Percentiles rank a stretch among this genome's conserved stretches.
Evolutionary conservation across 1,284 basidiomycete genomes (phyloP).

Genomic region (Cryptococcus depauperatus): DNA sequence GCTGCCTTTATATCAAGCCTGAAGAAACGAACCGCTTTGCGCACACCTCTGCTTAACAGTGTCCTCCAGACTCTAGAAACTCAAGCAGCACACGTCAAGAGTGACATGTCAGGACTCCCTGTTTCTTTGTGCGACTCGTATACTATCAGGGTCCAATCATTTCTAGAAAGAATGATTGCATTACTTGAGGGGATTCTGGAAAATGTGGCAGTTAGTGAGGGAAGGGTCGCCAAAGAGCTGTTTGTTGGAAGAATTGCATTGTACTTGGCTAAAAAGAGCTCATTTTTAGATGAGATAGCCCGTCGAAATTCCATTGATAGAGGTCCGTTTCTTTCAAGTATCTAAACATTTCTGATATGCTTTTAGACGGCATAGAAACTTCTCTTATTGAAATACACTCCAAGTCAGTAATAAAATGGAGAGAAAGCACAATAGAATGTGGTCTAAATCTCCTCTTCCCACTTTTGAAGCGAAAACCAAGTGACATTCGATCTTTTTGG

Average conservation of each 20-base stretch:
- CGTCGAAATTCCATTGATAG: conserved; percentile 14
- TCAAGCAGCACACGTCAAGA: too few species aligned
- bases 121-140: too few species aligned
- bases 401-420: conserved; percentile 28
- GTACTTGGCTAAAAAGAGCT: conserved; percentile 27
- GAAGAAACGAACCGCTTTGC: too few species aligned
- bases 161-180: too few species aligned
- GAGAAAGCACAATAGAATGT: conserved; percentile 16
- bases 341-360: too few species aligned
- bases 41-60: conserved; percentile 37
- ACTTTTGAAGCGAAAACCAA: not conserved
- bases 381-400: conserved; percentile 26
- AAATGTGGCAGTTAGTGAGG: conserved; percentile 16
- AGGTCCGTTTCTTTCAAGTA: conserved; percentile 15
- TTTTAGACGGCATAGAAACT: conserved; percentile 5
- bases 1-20: too few species aligned
- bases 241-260: conserved; percentile 40
- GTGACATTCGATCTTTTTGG: not conserved
- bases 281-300: conserved; percentile 26
- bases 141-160: too few species aligned
- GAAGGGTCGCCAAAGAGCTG: conserved; percentile 32
- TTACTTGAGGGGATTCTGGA: conserved; percentile 30
- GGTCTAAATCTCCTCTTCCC: conserved; percentile 21
- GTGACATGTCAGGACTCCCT: too few species aligned
- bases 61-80: conserved; percentile 32